Percentiles rank a stretch among this genome's conserved stretches.
Conservation (phyloP, 352 stramenopile genomes). For the Pythium guiyangense region DNA sequence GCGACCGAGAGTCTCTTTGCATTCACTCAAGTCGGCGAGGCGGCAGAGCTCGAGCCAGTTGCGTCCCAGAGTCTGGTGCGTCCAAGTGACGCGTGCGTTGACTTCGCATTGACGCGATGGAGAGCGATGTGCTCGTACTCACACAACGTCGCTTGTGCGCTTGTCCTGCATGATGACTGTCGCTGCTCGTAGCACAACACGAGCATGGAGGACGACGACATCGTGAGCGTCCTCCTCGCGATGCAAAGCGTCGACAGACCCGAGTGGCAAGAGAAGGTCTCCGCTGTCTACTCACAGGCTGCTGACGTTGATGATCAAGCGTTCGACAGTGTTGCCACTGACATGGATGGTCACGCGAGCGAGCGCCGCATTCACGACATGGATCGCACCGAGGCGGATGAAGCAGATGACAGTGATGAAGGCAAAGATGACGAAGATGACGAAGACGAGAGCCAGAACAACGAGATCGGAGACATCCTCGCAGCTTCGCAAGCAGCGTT, state of each 20-base stretch:
- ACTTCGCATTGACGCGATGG: not conserved
- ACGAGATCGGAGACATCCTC: constrained; percentile 70
- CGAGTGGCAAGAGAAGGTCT: constrained; percentile 20
- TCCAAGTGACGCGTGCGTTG: not conserved
- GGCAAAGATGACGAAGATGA: constrained; percentile 16
- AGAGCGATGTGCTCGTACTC: not conserved
- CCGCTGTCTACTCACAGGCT: constrained; percentile 11
- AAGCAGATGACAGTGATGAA: constrained; percentile 18
- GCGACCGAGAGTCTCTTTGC: constrained; percentile 38
- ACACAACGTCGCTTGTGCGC: too few species aligned
- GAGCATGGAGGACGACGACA: constrained; percentile 38
- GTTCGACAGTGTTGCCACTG: not conserved
- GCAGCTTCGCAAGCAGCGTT: constrained; percentile 41
- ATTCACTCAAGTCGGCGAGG: constrained; percentile 36
- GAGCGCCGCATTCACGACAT: not conserved
- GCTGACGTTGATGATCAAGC: not conserved
- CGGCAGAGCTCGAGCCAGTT: constrained; percentile 15
- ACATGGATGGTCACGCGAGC: constrained; percentile 13
- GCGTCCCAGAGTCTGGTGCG: constrained; percentile 3
- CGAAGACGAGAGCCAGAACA: constrained; percentile 5
- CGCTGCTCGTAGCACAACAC: constrained; percentile 7
- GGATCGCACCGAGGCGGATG: not conserved
- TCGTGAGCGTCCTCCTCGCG: constrained; percentile 38
- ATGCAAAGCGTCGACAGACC: constrained; percentile 35
- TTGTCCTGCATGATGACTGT: not conserved